Evolutionary conservation across 257 asterid species (phyloP).

Genomic region (Gentiana straminea): DNA sequence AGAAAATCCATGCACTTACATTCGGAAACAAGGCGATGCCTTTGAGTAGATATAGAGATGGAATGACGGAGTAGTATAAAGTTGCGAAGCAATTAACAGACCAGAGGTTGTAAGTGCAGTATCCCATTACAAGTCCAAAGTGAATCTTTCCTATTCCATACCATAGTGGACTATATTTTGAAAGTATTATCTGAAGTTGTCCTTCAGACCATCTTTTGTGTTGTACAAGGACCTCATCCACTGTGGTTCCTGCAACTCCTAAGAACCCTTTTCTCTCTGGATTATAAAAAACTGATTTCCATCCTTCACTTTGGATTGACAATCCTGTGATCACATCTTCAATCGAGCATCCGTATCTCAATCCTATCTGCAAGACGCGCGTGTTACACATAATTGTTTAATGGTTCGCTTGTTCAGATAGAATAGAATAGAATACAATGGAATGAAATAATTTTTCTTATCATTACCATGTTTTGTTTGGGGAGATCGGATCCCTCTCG

Average conservation of each 20-base stretch:
- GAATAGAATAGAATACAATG: background rate
- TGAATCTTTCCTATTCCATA: slow-evolving; percentile 20
- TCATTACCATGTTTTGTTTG: no score
- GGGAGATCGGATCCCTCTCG: no score
- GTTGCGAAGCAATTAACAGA: slow-evolving; percentile 16
- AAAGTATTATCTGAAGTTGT: slow-evolving; percentile 19
- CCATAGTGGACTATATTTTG: slow-evolving; percentile 17
- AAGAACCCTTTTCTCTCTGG: slow-evolving; percentile 17
- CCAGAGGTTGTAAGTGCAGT: slow-evolving; percentile 22
- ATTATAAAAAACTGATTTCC: slow-evolving; percentile 19
- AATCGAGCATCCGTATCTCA: slow-evolving; percentile 22
- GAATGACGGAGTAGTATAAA: slow-evolving; percentile 10
- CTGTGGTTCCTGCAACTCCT: slow-evolving; percentile 21
- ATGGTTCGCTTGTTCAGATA: no score
- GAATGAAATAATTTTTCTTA: background rate
- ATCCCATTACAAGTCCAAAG: slow-evolving; percentile 12
- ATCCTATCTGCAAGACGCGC: slow-evolving; percentile 16
- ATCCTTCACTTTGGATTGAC: slow-evolving; percentile 20
- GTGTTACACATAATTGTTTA: background rate
- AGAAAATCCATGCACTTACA: slow-evolving; percentile 6
- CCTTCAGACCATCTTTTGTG: slow-evolving; percentile 26
- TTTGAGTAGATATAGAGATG: slow-evolving; percentile 17
- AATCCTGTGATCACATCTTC: slow-evolving; percentile 27
- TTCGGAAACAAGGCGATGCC: slow-evolving; percentile 23
- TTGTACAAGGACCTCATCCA: slow-evolving; percentile 17